Evolutionary conservation across 208 protist species (phyloP).

Genomic region (Leishmania aethiopica): DNA sequence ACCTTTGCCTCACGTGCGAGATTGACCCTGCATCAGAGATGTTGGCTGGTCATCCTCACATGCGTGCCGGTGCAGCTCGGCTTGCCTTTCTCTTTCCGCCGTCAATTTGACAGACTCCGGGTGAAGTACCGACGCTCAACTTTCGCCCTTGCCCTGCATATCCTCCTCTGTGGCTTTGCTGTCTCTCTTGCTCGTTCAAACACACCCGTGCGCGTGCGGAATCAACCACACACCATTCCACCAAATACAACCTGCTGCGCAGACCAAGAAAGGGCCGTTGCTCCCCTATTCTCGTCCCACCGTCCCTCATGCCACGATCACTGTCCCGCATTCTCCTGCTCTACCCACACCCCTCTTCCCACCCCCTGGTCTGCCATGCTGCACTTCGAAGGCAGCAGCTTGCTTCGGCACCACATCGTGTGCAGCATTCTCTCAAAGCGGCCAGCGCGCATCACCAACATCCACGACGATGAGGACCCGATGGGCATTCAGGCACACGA

Average conservation of each 20-base stretch:
- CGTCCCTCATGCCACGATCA: not conserved
- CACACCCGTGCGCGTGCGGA: not conserved
- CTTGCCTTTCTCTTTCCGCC: not conserved
- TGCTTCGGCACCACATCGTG: conserved; percentile 88
- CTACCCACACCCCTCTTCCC: not conserved
- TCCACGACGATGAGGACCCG: conserved; percentile 74
- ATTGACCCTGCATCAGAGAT: not conserved
- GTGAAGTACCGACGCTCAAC: not conserved
- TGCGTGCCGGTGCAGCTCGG: not conserved
- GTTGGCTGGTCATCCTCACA: not conserved
- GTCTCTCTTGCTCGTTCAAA: not conserved
- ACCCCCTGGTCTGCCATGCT: conserved; percentile 43
- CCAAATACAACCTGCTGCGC: not conserved
- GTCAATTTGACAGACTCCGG: not conserved
- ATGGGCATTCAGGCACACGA: conserved; percentile 78
- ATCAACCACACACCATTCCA: not conserved
- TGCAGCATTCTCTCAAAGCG: conserved; percentile 85
- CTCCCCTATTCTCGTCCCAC: not conserved
- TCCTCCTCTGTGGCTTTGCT: not conserved
- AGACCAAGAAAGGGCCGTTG: not conserved
- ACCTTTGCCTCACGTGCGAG: not conserved
- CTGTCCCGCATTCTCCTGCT: not conserved
- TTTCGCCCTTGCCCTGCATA: not conserved
- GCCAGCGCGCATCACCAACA: conserved; percentile 65
- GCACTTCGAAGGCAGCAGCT: conserved; percentile 81